These are phyloP conservation scores for Barnettozyma botsteinii DNA, from an alignment of 805 yeast species.

Conservation along the genomic window DNA sequence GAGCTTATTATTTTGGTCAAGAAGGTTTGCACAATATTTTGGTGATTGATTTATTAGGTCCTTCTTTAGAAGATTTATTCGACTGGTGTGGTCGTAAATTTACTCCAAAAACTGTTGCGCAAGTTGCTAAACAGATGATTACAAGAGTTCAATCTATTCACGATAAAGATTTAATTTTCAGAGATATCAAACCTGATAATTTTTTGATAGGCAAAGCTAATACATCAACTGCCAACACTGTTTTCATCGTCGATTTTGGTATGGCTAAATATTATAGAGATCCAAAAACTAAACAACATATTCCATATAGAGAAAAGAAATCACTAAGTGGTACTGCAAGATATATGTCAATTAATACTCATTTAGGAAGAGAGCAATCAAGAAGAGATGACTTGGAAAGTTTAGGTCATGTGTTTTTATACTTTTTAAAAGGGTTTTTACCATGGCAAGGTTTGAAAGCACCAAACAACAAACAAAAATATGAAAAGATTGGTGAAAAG, in stretches of 20 bases:
- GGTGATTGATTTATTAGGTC: conserved; percentile 92
- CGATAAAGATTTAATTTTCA: conserved; percentile 82
- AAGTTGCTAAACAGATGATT: conserved; percentile 93
- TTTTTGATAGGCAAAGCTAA: conserved; percentile 89
- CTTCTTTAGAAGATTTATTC: conserved; percentile 90
- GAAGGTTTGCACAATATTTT: conserved; percentile 95
- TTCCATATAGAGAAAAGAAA: conserved; percentile 94
- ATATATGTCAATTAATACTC: conserved; percentile 97
- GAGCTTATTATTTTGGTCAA: conserved; percentile 97
- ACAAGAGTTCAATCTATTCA: conserved; percentile 81
- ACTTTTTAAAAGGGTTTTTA: conserved; percentile 86
- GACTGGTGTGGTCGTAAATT: conserved; percentile 98
- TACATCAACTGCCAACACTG: conserved; percentile 74
- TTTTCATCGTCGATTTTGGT: conserved; percentile 93
- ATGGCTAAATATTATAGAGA: conserved; percentile 98
- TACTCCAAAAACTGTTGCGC: conserved; percentile 81
- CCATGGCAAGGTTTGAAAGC: conserved; percentile 99
- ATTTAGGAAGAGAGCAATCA: conserved; percentile 93
- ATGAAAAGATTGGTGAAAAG: conserved; percentile 95
- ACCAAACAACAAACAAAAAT: conserved; percentile 94
- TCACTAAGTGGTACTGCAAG: conserved; percentile 97
- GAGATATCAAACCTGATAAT: conserved; percentile 98
- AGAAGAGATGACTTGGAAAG: conserved; percentile 96
- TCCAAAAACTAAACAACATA: conserved; percentile 91
- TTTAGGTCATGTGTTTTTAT: conserved; percentile 93